These are phyloP conservation scores for Aspergillus heteromorphus DNA, from an alignment of 495 filamentous ascomycete species.

Conservation along the genomic window DNA sequence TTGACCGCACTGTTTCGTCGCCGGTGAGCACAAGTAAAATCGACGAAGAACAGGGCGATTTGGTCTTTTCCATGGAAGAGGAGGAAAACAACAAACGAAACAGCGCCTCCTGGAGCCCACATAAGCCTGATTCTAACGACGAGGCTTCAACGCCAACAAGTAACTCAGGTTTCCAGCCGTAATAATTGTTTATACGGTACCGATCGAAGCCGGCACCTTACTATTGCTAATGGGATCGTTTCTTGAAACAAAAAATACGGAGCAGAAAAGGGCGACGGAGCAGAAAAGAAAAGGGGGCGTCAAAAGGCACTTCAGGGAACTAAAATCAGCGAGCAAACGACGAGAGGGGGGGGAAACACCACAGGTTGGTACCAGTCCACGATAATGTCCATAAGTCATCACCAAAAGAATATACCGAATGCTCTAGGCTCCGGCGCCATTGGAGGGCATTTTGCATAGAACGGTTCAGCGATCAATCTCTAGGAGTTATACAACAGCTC, in stretches of 20 bases:
- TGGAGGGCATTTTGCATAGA: conserved; percentile 22
- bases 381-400: conserved; percentile 5
- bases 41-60: conserved; percentile 62
- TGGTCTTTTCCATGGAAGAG: conserved; percentile 81
- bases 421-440: background rate
- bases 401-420: conserved; percentile 13
- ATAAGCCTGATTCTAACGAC: conserved; percentile 18
- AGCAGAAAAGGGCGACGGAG: background rate
- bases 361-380: conserved; percentile 14
- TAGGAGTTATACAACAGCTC: conserved; percentile 6
- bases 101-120: conserved; percentile 28
- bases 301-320: conserved; percentile 17
- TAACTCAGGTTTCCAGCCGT: conserved; percentile 16
- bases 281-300: conserved; percentile 17
- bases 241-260: background rate
- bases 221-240: background rate
- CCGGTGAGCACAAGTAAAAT: conserved; percentile 57
- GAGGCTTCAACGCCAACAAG: conserved; percentile 15
- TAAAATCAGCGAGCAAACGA: conserved; percentile 18
- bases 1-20: conserved; percentile 43
- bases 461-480: conserved; percentile 17
- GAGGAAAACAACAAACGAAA: conserved; percentile 49
- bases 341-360: conserved; percentile 3
- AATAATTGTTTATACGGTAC: background rate
- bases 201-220: background rate